Conservation (phyloP, 2,329 filamentous ascomycete genomes). For the Colletotrichum filicis region DNA sequence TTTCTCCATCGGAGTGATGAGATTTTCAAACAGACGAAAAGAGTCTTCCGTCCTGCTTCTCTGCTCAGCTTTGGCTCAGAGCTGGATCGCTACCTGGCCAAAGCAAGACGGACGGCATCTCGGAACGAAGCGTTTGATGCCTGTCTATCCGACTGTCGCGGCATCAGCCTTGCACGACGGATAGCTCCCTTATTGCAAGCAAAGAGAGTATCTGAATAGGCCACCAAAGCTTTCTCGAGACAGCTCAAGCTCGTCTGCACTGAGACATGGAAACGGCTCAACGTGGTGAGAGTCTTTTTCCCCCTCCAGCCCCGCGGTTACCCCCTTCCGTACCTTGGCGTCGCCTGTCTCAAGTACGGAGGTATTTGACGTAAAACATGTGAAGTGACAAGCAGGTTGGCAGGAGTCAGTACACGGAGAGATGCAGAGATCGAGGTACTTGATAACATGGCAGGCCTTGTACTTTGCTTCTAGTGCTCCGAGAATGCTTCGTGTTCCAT, state of each 20-base stretch:
- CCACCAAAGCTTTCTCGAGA: neutral
- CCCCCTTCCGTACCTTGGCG: neutral
- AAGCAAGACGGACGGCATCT: neutral
- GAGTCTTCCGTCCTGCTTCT: neutral
- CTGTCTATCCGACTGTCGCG: neutral
- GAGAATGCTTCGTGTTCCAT: neutral
- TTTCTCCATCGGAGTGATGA: neutral
- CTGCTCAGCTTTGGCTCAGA: neutral
- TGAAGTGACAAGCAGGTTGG: neutral
- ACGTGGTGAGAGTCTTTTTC: neutral
- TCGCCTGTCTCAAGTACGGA: neutral
- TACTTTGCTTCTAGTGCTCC: conserved; percentile 1
- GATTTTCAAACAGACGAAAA: neutral
- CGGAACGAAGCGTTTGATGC: neutral
- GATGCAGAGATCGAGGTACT: conserved; percentile 1
- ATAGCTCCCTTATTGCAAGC: neutral
- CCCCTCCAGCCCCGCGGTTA: neutral
- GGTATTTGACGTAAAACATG: neutral
- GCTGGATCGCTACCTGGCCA: conserved; percentile 2
- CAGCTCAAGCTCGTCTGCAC: neutral
- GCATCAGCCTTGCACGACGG: neutral
- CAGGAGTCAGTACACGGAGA: neutral
- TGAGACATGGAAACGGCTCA: neutral
- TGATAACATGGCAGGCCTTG: conserved; percentile 12
- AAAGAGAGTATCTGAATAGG: neutral